Evolutionary conservation across 345 rosid genomes (phyloP).

Genomic region (Pelargonium nanum): DNA sequence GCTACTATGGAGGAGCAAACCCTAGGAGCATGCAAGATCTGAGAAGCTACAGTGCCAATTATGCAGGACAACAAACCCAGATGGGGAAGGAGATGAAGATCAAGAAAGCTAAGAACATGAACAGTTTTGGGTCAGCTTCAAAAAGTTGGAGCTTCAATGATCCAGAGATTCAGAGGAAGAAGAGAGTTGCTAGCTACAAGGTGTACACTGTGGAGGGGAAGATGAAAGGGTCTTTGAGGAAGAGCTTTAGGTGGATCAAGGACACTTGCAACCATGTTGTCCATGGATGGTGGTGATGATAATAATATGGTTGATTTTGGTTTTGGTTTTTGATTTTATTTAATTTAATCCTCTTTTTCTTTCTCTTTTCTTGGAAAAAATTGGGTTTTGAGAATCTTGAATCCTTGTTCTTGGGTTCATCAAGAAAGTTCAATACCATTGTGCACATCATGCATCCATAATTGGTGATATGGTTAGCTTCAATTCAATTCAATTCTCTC

Average conservation of each 20-base stretch:
- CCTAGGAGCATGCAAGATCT: constrained; percentile 51
- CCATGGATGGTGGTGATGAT: constrained; percentile 47
- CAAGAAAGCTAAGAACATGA: constrained; percentile 43
- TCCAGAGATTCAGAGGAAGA: constrained; percentile 86
- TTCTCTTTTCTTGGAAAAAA: neutral
- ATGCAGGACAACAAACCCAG: constrained; percentile 20
- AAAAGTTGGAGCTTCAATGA: constrained; percentile 67
- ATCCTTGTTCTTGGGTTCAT: neutral
- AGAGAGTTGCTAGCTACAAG: constrained; percentile 78
- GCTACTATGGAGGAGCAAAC: constrained; percentile 22
- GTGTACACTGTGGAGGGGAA: constrained; percentile 76
- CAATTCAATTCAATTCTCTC: no score
- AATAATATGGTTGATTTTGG: no score
- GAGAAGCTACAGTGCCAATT: constrained; percentile 44
- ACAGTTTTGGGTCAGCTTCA: constrained; percentile 24
- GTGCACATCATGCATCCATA: no score
- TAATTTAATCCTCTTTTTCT: neutral
- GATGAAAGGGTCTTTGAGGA: constrained; percentile 78
- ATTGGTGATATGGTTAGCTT: no score
- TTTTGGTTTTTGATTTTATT: neutral
- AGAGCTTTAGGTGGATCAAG: constrained; percentile 88
- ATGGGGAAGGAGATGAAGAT: constrained; percentile 36
- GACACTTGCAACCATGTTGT: constrained; percentile 51
- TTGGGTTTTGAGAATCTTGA: neutral
- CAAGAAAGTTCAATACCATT: no score